These are phyloP conservation scores for Candida sojae DNA, from an alignment of 1,139 yeast species.

Conservation along the genomic window DNA sequence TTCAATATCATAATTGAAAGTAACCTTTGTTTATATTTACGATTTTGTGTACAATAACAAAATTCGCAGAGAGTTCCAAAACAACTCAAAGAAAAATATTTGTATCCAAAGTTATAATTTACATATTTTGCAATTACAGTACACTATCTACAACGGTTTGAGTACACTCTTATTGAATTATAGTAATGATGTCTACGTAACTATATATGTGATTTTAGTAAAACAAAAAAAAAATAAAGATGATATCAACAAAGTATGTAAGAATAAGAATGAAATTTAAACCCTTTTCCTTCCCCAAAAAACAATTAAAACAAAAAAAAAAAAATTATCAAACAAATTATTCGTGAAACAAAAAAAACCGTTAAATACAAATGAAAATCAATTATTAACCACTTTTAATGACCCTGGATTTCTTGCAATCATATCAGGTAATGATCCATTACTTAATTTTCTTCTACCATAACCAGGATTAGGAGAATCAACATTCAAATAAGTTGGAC, in stretches of 20 bases:
- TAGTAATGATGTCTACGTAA: not conserved
- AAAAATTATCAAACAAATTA: not conserved
- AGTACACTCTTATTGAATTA: too few species aligned
- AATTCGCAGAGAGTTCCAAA: too few species aligned
- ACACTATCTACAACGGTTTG: too few species aligned
- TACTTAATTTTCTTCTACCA: slow-evolving; percentile 59
- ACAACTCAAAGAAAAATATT: too few species aligned
- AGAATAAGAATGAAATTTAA: too few species aligned
- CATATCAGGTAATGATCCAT: slow-evolving; percentile 73
- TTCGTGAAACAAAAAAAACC: not conserved
- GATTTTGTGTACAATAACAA: too few species aligned
- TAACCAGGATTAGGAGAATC: slow-evolving; percentile 26
- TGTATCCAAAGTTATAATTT: too few species aligned
- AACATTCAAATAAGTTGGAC: slow-evolving; percentile 4
- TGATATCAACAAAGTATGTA: too few species aligned
- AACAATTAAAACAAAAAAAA: not conserved
- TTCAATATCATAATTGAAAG: too few species aligned
- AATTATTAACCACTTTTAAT: slow-evolving; percentile 48
- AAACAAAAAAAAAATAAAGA: too few species aligned
- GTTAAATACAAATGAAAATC: slow-evolving; percentile 3
- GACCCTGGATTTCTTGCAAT: slow-evolving; percentile 47
- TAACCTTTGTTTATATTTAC: too few species aligned
- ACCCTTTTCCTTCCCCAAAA: not conserved
- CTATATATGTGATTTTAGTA: not conserved
- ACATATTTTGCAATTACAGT: too few species aligned